A percentile compares a stretch with the other conserved stretches of the same genome.
Evolutionary conservation across 164 flowering plant genomes (phyloP).

Genomic region (Annona cherimola): DNA sequence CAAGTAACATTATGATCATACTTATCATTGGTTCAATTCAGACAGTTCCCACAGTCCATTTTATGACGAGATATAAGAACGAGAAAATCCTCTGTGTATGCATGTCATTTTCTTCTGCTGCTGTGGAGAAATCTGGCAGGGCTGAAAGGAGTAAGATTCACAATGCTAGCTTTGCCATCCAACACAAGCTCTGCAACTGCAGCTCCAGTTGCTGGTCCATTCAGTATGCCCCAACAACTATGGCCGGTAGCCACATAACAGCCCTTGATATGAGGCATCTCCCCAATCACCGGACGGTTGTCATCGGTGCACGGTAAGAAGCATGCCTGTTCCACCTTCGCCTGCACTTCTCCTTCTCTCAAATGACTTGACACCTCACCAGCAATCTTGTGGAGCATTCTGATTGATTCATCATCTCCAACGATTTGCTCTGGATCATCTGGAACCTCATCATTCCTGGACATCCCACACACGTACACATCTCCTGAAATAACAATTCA

Average conservation of each 20-base stretch:
- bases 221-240: slow-evolving; percentile 90
- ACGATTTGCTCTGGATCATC: slow-evolving; percentile 65
- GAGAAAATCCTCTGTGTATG: background rate
- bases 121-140: slow-evolving; percentile 51
- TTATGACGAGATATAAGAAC: background rate
- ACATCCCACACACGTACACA: slow-evolving; percentile 88
- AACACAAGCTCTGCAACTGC: slow-evolving; percentile 85
- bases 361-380: slow-evolving; percentile 66
- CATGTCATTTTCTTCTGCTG: background rate
- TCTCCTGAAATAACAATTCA: slow-evolving; percentile 44
- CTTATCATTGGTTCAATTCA: too few species aligned
- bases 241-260: slow-evolving; percentile 97
- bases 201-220: slow-evolving; percentile 89
- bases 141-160: slow-evolving; percentile 66
- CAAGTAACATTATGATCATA: too few species aligned
- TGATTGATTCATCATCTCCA: slow-evolving; percentile 55
- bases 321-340: slow-evolving; percentile 87
- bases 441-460: slow-evolving; percentile 65
- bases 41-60: background rate
- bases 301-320: slow-evolving; percentile 85
- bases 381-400: slow-evolving; percentile 65
- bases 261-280: slow-evolving; percentile 63
- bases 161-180: slow-evolving; percentile 59
- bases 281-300: slow-evolving; percentile 65
- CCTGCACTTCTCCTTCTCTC: slow-evolving; percentile 43